phyloP scores from a whole-genome alignment of 352 stramenopile genomes.

The Poterioochromonas sp. region DNA sequence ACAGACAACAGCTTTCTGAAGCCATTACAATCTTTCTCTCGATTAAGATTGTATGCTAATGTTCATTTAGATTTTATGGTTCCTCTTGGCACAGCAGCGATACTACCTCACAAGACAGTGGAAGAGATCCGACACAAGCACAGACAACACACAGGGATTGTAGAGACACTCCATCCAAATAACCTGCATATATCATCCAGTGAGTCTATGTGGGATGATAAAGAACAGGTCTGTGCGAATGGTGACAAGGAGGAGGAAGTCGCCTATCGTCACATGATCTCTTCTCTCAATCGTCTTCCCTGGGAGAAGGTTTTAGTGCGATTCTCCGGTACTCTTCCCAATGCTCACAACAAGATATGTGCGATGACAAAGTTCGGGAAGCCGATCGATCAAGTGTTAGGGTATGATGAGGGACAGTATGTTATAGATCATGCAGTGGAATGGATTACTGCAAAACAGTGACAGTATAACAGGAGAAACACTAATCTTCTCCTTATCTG shows the following conservation, averaged over 20 bases:
- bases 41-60: conserved; percentile 3
- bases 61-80: conserved; percentile 9
- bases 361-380: neutral
- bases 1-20: neutral
- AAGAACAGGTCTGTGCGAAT: too few relatives aligned
- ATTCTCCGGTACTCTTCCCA: neutral
- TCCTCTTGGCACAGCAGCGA: conserved; percentile 5
- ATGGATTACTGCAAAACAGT: too few relatives aligned
- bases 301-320: conserved; percentile 20
- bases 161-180: neutral
- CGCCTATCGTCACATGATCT: neutral
- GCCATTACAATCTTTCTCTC: neutral
- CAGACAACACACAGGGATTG: neutral
- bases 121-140: neutral
- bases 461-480: too few relatives aligned
- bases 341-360: conserved; percentile 25
- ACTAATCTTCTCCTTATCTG: too few relatives aligned
- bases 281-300: neutral
- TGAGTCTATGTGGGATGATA: too few relatives aligned
- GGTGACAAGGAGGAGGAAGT: neutral
- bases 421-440: conserved; percentile 1
- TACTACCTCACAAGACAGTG: neutral
- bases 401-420: neutral
- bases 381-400: neutral
- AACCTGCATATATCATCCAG: neutral